Evolutionary conservation across 257 asterid species (phyloP).

Genomic region (Jacaranda mimosifolia): DNA sequence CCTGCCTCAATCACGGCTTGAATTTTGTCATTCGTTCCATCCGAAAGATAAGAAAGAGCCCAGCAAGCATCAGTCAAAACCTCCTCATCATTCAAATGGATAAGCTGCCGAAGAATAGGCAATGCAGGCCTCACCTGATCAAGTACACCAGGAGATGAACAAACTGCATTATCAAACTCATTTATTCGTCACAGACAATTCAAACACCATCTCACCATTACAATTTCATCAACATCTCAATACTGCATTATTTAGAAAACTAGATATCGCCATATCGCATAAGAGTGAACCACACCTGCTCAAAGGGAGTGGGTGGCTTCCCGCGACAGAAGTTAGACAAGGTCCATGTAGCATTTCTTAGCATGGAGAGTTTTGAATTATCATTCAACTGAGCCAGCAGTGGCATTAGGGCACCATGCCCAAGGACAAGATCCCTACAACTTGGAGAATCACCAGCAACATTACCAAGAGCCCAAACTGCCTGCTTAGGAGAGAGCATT

Average conservation of each 20-base stretch:
- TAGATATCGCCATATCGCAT: too few species aligned
- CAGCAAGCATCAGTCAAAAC: conserved; percentile 71
- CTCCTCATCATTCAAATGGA: conserved; percentile 63
- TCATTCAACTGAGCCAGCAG: conserved; percentile 79
- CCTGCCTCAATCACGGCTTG: conserved; percentile 69
- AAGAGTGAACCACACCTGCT: conserved; percentile 57
- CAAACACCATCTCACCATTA: too few species aligned
- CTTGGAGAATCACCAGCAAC: conserved; percentile 94
- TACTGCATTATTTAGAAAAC: too few species aligned
- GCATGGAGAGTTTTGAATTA: conserved; percentile 81
- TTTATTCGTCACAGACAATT: background rate
- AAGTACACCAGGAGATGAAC: background rate
- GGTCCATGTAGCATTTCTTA: conserved; percentile 96
- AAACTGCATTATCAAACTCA: background rate
- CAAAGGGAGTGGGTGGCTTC: conserved; percentile 91
- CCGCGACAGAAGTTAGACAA: conserved; percentile 94
- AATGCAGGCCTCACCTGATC: conserved; percentile 65
- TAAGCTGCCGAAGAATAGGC: conserved; percentile 59
- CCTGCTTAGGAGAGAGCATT: conserved; percentile 46
- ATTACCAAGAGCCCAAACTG: conserved; percentile 94
- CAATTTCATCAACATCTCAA: too few species aligned
- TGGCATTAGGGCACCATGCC: conserved; percentile 75
- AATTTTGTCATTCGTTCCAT: conserved; percentile 71
- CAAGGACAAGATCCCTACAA: conserved; percentile 91
- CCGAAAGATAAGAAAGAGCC: conserved; percentile 73